Conservation (phyloP, 139 green algal species). For the Eudorina sp. region DNA sequence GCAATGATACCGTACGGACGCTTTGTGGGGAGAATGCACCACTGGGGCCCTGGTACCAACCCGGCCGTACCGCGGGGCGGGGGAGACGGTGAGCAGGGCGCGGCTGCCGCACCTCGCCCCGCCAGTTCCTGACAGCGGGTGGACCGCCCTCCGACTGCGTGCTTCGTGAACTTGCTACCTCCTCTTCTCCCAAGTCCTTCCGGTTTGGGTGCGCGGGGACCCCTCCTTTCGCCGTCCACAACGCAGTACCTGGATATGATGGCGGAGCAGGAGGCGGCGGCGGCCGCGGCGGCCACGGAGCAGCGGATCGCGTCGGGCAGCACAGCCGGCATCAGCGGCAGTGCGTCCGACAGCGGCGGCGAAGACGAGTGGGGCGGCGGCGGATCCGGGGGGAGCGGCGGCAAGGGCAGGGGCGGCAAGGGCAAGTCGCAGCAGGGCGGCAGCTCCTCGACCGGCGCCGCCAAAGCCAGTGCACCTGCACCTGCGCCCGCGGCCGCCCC, state of each 20-base stretch:
- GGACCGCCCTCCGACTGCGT: too few species aligned
- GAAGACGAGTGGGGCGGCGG: not conserved
- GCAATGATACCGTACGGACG: too few species aligned
- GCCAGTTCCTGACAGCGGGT: too few species aligned
- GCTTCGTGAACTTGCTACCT: too few species aligned
- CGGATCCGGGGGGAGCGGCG: not conserved
- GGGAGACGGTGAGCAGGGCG: too few species aligned
- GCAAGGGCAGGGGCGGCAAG: slow-evolving; percentile 43
- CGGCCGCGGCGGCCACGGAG: slow-evolving; percentile 4
- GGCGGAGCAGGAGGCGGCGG: slow-evolving; percentile 53
- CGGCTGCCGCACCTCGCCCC: too few species aligned
- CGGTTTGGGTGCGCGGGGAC: too few species aligned
- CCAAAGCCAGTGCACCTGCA: not conserved
- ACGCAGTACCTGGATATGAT: slow-evolving; percentile 64
- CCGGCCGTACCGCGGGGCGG: too few species aligned
- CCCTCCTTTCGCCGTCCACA: not conserved
- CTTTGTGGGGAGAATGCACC: too few species aligned
- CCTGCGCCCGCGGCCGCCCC: not conserved
- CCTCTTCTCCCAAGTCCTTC: too few species aligned
- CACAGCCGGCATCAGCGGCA: slow-evolving; percentile 44
- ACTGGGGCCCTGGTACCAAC: too few species aligned
- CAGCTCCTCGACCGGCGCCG: not conserved
- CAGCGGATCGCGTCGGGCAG: slow-evolving; percentile 11
- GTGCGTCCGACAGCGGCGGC: not conserved
- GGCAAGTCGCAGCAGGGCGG: slow-evolving; percentile 23